Base-by-base conservation (phyloP, 2,329 filamentous ascomycete genomes). In the Stagonosporopsis vannaccii region DNA sequence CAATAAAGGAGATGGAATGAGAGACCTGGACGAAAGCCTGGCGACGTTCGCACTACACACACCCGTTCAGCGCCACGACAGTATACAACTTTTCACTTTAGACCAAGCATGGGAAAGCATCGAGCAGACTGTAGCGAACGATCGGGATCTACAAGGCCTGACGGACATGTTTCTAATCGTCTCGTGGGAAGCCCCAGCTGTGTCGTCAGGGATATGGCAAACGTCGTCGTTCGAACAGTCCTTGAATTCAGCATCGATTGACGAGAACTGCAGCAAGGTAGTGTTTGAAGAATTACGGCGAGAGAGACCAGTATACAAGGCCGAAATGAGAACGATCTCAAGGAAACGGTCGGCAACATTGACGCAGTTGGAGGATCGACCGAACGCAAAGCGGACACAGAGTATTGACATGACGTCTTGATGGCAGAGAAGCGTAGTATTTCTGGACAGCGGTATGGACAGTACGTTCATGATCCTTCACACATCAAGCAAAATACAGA, bases 271-370 rank as follows among this genome's bases (percentile, higher is more conserved):
- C n/a, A 35, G 26, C 11, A 41, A 51, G 12, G 15, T 51, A 11
- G 7, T 56, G 2, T 46, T 46, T 12, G 42, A 51, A 19, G 23
- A 37, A 19, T 36, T 46, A 11, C 25, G 33, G 13, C 41, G 46
- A 13, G 41, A 51, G 11, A 32, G 41, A n/a, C 47, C 42, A 8
- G 42, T 12, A 6, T 4, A 46, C 13, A 41, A 47, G 23, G n/a
- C 22, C 2, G 36, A 45, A 5, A 37, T 42, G 41, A 35, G 46
- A 7, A 56, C 42, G 1, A 36, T 56, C 15, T 51, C 47, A 1
- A 40, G 36, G n/a, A 56, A 56, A 13, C 41, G 53, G 25, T 51
- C 46, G 9, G 53, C 46, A 7, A 56, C 53, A 15, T 26, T 51
- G 17, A 46, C 53, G 19, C 53, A 56, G 22, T 36, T 56, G 28